A percentile compares a stretch with the other conserved stretches of the same genome.
These are phyloP conservation scores for Russula sp. DNA, from an alignment of 768 basidiomycete genomes.

Conservation along the genomic window DNA sequence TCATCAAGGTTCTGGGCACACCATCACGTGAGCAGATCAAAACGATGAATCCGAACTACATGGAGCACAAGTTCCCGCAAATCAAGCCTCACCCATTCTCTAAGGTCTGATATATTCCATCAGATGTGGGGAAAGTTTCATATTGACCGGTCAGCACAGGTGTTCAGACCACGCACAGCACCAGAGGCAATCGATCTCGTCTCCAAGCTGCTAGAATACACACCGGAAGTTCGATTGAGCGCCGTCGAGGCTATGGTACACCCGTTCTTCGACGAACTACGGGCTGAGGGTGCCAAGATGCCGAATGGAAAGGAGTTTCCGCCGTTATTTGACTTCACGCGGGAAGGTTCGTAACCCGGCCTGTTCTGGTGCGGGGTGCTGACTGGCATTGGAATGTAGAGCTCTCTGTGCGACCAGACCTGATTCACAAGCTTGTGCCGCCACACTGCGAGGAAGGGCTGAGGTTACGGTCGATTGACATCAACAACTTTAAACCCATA, in stretches of 20 bases:
- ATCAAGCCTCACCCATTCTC: constrained; percentile 99
- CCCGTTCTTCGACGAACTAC: constrained; percentile 95
- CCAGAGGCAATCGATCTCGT: constrained; percentile 96
- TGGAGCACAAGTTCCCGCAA: constrained; percentile 99
- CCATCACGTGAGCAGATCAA: constrained; percentile 99
- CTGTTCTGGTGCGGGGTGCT: background rate
- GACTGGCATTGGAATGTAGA: constrained; percentile 41
- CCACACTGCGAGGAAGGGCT: constrained; percentile 85
- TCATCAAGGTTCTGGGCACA: constrained; percentile 98
- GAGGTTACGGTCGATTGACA: constrained; percentile 72
- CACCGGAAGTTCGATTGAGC: constrained; percentile 87
- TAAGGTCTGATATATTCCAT: constrained; percentile 49
- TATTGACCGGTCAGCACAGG: constrained; percentile 39
- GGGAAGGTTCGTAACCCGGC: constrained; percentile 66
- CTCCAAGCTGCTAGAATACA: constrained; percentile 92
- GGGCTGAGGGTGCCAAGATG: constrained; percentile 86
- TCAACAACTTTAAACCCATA: constrained; percentile 94
- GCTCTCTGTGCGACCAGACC: constrained; percentile 91
- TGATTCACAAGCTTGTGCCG: constrained; percentile 89
- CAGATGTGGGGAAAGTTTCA: constrained; percentile 13
- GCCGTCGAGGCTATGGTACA: constrained; percentile 90
- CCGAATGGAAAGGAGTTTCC: constrained; percentile 97
- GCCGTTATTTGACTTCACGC: constrained; percentile 88
- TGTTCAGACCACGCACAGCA: constrained; percentile 96
- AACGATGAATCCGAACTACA: constrained; percentile 99